Evolutionary conservation across 306 rosid species (phyloP).

Genomic region (Rosa rugosa): DNA sequence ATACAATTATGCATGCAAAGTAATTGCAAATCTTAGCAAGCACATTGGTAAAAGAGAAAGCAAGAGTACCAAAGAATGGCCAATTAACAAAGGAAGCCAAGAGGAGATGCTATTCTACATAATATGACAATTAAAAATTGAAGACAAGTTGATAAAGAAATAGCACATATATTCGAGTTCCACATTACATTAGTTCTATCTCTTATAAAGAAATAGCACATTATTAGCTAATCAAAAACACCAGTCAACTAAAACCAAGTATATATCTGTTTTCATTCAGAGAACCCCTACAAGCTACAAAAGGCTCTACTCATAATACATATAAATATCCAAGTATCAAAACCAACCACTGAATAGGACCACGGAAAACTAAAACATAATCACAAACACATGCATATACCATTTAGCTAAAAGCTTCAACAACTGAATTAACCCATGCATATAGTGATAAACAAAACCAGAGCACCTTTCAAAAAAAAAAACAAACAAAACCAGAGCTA

Average conservation of each 20-base stretch:
- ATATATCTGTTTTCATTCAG: not conserved
- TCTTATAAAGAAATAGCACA: not conserved
- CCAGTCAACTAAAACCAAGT: not conserved
- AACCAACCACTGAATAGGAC: not conserved
- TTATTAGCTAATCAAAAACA: not conserved
- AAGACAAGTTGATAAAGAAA: not conserved
- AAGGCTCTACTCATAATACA: not conserved
- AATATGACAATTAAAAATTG: too few species aligned
- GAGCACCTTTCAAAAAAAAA: too few species aligned
- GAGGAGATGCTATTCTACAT: not conserved
- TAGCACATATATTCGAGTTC: not conserved
- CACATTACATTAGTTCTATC: not conserved
- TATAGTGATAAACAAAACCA: not conserved
- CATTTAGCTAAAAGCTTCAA: not conserved
- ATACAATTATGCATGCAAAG: not conserved
- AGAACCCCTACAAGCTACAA: not conserved
- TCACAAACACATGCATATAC: not conserved
- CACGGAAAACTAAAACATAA: not conserved
- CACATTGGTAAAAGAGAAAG: not conserved
- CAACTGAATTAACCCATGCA: not conserved
- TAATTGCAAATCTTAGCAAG: not conserved
- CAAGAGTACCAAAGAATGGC: not conserved
- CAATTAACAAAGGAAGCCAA: not conserved
- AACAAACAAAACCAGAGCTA: not conserved
- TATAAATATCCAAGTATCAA: not conserved